A percentile compares a stretch with the other conserved stretches of the same genome.
These are phyloP conservation scores for Arxiozyma slooffiae DNA, from an alignment of 1,139 yeast genomes.

Conservation along the genomic window DNA sequence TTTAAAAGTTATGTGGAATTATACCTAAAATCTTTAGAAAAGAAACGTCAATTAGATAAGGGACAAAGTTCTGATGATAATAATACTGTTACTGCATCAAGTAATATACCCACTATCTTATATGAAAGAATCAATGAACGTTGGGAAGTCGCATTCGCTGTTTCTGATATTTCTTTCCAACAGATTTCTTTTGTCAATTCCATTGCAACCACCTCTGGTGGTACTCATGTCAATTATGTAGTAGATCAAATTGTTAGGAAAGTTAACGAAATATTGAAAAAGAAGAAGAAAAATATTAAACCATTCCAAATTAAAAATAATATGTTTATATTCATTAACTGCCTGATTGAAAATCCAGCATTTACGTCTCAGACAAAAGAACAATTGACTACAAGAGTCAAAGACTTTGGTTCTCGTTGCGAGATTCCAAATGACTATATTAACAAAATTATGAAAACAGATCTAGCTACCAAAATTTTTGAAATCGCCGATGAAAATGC, in stretches of 20 bases:
- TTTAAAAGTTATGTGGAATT: constrained; percentile 85
- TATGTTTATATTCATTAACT: constrained; percentile 83
- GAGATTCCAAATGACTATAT: constrained; percentile 68
- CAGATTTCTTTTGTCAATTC: constrained; percentile 97
- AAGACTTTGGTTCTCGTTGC: constrained; percentile 79
- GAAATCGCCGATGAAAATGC: constrained; percentile 83
- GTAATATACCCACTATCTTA: constrained; percentile 53
- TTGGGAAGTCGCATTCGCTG: constrained; percentile 96
- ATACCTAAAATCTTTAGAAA: constrained; percentile 67
- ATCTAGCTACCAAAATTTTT: constrained; percentile 70
- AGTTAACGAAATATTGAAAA: constrained; percentile 62
- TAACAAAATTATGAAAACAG: constrained; percentile 62
- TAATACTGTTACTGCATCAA: constrained; percentile 28
- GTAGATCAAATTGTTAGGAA: constrained; percentile 77
- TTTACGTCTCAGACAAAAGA: constrained; percentile 97
- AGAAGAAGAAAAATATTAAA: constrained; percentile 69
- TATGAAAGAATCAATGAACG: constrained; percentile 70
- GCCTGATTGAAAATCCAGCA: constrained; percentile 92
- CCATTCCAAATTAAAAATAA: constrained; percentile 85
- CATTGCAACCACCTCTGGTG: constrained; percentile 95
- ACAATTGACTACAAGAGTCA: constrained; percentile 78
- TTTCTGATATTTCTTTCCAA: constrained; percentile 80
- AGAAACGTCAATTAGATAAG: constrained; percentile 29
- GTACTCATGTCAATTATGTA: constrained; percentile 85
- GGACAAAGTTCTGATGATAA: constrained; percentile 26